Base-by-base conservation (phyloP, 2,329 filamentous ascomycete genomes). In the Apiospora sp. region DNA sequence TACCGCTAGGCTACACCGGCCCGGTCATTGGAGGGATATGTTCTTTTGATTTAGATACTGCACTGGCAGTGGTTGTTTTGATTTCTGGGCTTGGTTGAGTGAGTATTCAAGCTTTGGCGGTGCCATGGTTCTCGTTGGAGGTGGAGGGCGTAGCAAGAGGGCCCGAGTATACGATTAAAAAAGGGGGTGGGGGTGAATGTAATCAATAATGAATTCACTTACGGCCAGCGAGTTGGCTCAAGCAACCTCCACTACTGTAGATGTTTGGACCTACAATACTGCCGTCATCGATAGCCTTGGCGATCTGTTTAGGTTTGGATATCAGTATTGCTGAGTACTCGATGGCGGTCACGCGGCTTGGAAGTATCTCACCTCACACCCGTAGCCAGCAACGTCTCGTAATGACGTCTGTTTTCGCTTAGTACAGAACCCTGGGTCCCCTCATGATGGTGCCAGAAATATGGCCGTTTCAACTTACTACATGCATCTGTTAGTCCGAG, bases 201-300 rank as follows among this genome's bases (percentile, higher is more conserved):
- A 37, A 8, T 4, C 13, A 30, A 61, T 6, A 14, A 22, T 4
- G 12, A 37, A 22, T 12, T 3, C 24, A 46, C 64, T 68, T 22
- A 68, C 64, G 80, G 1, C 81, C 81, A 8, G 74, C 81, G 19
- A 81, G 81, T 76, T 82, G 80, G 73, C 79, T 81, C 8, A 82
- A 77, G 41, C 77, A 79, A n/a, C 79, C 79, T 30, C 81, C 81
- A 4, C 78, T 73, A 19, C 77, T 75, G 72, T 82, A 82, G 27
- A 82, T 74, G 74, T 81, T 80, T 0, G 81, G 81, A 1, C 80
- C 81, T 3, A 80, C 77, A 69, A 82, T 79, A 24, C 77, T 77
- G 44, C 80, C 79, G 67, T 81, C 80, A 34, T 78, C 75, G 46
- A 82, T 77, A 6, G 80, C 80, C 41, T 75, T 76, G 14, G 64